phyloP scores from a whole-genome alignment of 106 monocot species.

The Amphibolis antarctica region DNA sequence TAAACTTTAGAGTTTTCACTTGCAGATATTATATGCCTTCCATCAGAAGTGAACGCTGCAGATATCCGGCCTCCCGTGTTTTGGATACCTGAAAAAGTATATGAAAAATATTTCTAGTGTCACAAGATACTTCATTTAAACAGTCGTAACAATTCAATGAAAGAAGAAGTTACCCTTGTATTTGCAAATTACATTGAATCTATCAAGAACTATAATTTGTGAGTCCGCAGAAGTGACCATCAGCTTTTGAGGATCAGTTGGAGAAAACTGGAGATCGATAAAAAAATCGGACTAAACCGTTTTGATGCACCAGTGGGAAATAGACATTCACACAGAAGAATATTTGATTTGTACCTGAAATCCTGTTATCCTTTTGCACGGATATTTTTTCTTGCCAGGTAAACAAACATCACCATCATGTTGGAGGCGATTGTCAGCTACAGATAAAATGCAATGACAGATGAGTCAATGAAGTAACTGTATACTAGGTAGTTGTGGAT shows the following conservation, averaged over 20 bases:
- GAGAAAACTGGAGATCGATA: constrained; percentile 32
- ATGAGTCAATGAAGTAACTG: background rate
- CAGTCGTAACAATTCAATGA: background rate
- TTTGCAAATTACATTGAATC: constrained; percentile 18
- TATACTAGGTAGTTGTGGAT: background rate
- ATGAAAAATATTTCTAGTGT: background rate
- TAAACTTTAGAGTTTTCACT: constrained; percentile 41
- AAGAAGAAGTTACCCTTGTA: constrained; percentile 34
- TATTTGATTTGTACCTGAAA: constrained; percentile 44
- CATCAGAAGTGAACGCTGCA: constrained; percentile 53
- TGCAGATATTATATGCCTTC: constrained; percentile 36
- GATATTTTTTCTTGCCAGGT: constrained; percentile 53
- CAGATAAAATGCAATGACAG: background rate
- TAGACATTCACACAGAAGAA: background rate
- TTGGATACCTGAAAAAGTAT: constrained; percentile 20
- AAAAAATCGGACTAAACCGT: background rate
- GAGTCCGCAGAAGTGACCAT: constrained; percentile 65
- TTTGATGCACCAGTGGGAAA: background rate
- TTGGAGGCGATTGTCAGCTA: constrained; percentile 45
- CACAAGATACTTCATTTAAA: background rate
- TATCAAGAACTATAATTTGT: constrained; percentile 30
- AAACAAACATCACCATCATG: constrained; percentile 37
- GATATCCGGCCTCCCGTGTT: constrained; percentile 27
- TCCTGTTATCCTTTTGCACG: constrained; percentile 53
- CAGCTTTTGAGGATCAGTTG: constrained; percentile 31